A percentile compares a stretch with the other conserved stretches of the same genome.
These are phyloP conservation scores for Cladophialophora yegresii DNA, from an alignment of 2,329 filamentous ascomycete species.

Conservation along the genomic window DNA sequence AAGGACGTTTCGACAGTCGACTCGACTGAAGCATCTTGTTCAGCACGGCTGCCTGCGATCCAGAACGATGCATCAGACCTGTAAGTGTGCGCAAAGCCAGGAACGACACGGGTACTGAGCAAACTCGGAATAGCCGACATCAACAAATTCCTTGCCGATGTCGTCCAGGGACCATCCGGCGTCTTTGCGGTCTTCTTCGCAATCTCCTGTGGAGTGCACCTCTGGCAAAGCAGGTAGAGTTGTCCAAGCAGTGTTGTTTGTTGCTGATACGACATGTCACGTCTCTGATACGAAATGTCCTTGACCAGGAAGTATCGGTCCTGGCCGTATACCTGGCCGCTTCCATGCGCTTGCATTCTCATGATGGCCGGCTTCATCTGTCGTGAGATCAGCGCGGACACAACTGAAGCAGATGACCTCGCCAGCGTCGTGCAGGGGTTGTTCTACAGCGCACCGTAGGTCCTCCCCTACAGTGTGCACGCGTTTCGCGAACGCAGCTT, in stretches of 20 bases:
- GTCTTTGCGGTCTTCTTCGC: constrained; percentile 29
- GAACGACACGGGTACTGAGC: neutral
- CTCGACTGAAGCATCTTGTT: neutral
- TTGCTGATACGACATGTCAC: neutral
- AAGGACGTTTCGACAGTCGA: no score
- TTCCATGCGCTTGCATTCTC: constrained; percentile 26
- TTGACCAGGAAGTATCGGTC: constrained; percentile 20
- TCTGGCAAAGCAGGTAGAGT: constrained; percentile 28
- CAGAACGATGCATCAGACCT: neutral
- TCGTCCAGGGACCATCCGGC: constrained; percentile 19
- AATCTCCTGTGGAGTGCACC: constrained; percentile 20
- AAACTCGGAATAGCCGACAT: constrained; percentile 10
- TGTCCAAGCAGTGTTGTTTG: neutral
- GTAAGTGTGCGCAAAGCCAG: neutral
- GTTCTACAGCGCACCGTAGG: constrained; percentile 29
- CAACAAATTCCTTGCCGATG: constrained; percentile 24
- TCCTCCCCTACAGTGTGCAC: neutral
- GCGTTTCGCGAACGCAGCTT: neutral
- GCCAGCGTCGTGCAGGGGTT: constrained; percentile 24
- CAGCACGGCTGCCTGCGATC: no score
- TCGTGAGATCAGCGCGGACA: constrained; percentile 24
- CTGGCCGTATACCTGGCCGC: constrained; percentile 24
- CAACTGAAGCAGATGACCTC: constrained; percentile 13
- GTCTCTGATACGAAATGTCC: neutral
- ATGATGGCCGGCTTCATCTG: constrained; percentile 31